A percentile compares a stretch with the other conserved stretches of the same genome.
phyloP scores from a whole-genome alignment of 352 stramenopile genomes.

The Globisporangium echinulatum region DNA sequence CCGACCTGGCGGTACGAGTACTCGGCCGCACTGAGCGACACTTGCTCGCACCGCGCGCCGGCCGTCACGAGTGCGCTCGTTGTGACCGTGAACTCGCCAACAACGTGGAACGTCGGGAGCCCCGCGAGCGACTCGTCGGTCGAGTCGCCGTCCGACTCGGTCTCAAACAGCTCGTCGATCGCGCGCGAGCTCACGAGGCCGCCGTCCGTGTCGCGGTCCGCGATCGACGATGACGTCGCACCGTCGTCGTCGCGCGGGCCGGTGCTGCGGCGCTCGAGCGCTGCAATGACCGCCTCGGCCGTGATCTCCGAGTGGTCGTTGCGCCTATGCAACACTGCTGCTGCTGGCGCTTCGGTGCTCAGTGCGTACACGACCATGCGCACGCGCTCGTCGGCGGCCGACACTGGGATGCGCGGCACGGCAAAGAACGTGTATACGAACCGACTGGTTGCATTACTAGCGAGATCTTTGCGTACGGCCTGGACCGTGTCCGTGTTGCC shows the following conservation, averaged over 20 bases:
- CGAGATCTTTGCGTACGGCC: constrained; percentile 41
- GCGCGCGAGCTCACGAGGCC: constrained; percentile 29
- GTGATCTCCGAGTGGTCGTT: constrained; percentile 74
- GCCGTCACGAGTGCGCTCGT: constrained; percentile 55
- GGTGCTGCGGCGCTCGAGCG: constrained; percentile 55
- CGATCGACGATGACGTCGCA: constrained; percentile 41
- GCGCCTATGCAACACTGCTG: constrained; percentile 12
- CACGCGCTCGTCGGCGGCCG: constrained; percentile 51
- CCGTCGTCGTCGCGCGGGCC: constrained; percentile 22
- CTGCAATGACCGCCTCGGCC: constrained; percentile 58
- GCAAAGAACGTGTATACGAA: constrained; percentile 80
- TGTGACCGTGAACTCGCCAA: constrained; percentile 72
- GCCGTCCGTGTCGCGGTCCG: constrained; percentile 25
- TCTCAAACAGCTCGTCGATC: constrained; percentile 80
- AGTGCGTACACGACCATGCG: constrained; percentile 73
- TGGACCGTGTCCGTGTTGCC: constrained; percentile 80
- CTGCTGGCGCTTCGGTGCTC: constrained; percentile 24
- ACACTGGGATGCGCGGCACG: constrained; percentile 69
- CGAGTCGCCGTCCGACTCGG: constrained; percentile 59
- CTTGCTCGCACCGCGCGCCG: constrained; percentile 55
- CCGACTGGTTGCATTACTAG: constrained; percentile 22
- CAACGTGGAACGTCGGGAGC: constrained; percentile 45
- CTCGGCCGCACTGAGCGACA: constrained; percentile 51
- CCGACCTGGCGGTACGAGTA: constrained; percentile 73
- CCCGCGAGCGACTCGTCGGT: constrained; percentile 20